These are phyloP conservation scores for Irpex sp. DNA, from an alignment of 1,284 basidiomycete species.

Conservation along the genomic window DNA sequence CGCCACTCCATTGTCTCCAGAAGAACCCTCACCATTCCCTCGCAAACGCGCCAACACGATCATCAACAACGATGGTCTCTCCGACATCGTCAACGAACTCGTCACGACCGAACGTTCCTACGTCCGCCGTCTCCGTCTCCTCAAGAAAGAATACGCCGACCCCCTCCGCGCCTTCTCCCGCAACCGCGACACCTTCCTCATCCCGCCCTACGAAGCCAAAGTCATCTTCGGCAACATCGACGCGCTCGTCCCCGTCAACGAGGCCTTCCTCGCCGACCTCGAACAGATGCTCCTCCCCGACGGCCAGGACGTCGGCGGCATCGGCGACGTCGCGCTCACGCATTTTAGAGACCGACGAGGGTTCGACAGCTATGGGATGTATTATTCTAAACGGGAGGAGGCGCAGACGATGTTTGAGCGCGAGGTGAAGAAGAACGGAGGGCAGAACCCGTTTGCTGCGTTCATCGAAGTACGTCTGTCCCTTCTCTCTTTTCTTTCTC, in stretches of 20 bases:
- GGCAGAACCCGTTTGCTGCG: slow-evolving; percentile 64
- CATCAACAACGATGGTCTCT: slow-evolving; percentile 42
- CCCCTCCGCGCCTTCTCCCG: slow-evolving; percentile 84
- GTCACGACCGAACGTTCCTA: slow-evolving; percentile 77
- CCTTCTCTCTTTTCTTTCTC: background rate
- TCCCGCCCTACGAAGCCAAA: slow-evolving; percentile 89
- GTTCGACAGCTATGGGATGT: slow-evolving; percentile 89
- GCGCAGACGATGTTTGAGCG: slow-evolving; percentile 87
- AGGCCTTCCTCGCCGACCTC: slow-evolving; percentile 82
- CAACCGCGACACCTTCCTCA: slow-evolving; percentile 81
- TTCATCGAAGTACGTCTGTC: slow-evolving; percentile 77
- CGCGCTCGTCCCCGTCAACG: slow-evolving; percentile 82
- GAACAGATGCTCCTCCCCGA: slow-evolving; percentile 69
- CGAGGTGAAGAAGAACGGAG: slow-evolving; percentile 67
- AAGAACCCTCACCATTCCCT: slow-evolving; percentile 21
- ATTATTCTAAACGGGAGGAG: slow-evolving; percentile 91
- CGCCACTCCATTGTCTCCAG: background rate
- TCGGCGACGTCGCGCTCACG: slow-evolving; percentile 83
- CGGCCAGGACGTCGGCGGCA: slow-evolving; percentile 56
- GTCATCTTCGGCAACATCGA: slow-evolving; percentile 94
- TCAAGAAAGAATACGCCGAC: slow-evolving; percentile 85
- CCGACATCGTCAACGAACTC: slow-evolving; percentile 72
- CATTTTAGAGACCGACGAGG: slow-evolving; percentile 82
- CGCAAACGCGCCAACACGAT: slow-evolving; percentile 60
- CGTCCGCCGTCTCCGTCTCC: slow-evolving; percentile 67